Percentiles rank a stretch among this genome's conserved stretches.
phyloP scores from a whole-genome alignment of 768 basidiomycete species.

The Dentipellis sp. region DNA sequence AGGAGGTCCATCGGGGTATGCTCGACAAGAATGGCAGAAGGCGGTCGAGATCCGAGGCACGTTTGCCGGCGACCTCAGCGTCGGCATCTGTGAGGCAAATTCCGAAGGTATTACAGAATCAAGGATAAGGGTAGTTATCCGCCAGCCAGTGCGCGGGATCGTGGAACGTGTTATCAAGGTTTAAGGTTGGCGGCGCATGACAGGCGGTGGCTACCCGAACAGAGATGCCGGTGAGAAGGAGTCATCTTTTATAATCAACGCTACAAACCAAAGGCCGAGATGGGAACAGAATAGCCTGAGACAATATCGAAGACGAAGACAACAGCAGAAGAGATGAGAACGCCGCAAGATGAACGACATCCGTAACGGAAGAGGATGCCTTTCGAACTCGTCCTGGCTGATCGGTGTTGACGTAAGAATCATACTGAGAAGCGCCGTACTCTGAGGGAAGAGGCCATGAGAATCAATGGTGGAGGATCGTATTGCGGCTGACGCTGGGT shows the following conservation, averaged over 20 bases:
- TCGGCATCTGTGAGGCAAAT: too few species aligned
- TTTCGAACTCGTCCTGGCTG: neutral
- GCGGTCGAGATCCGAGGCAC: neutral
- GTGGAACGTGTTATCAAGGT: neutral
- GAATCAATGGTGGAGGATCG: neutral
- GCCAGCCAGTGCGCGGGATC: neutral
- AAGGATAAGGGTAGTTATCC: neutral
- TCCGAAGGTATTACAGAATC: neutral
- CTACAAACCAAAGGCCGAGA: neutral
- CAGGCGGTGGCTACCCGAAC: too few species aligned
- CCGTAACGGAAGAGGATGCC: neutral
- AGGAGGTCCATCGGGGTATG: too few species aligned
- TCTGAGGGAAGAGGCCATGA: too few species aligned
- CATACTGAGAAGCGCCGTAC: neutral
- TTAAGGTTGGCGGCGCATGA: neutral
- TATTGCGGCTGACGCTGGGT: neutral
- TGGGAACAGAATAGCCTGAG: neutral
- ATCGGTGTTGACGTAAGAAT: neutral
- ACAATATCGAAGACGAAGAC: neutral
- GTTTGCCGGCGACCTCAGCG: neutral
- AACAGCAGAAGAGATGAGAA: neutral
- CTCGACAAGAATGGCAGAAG: too few species aligned
- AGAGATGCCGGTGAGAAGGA: neutral
- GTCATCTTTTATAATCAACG: neutral
- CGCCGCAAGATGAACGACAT: neutral